Evolutionary conservation across 1,284 basidiomycete genomes (phyloP).

Genomic region (Sanghuangporus baumii): DNA sequence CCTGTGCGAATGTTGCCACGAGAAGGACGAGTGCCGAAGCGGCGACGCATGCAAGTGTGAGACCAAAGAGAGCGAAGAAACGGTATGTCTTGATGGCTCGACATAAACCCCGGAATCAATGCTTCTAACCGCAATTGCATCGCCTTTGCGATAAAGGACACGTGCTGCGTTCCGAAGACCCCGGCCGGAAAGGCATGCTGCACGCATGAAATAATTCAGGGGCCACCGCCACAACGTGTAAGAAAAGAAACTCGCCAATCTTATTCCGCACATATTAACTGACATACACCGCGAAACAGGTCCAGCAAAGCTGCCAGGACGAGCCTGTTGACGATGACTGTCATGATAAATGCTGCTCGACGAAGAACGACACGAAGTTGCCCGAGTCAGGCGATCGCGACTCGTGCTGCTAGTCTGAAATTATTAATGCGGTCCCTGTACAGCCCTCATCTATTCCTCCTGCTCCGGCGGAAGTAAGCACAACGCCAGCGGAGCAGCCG

Average conservation of each 20-base stretch:
- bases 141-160: not conserved
- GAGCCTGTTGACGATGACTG: not conserved
- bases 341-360: not conserved
- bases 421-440: not conserved
- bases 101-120: not conserved
- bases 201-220: conserved; percentile 6
- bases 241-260: not conserved
- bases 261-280: not conserved
- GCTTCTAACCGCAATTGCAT: not conserved
- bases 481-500: not conserved
- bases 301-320: not conserved
- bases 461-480: not conserved
- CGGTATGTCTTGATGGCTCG: conserved; percentile 1
- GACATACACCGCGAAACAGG: not conserved
- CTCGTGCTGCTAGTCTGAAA: not conserved
- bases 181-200: conserved; percentile 11
- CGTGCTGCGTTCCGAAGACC: conserved; percentile 13
- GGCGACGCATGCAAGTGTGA: conserved; percentile 13
- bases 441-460: not conserved
- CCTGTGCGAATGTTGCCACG: conserved; percentile 27
- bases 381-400: not conserved
- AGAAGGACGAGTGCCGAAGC: conserved; percentile 20
- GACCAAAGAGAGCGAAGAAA: not conserved
- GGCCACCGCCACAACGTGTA: conserved; percentile 1
- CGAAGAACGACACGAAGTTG: not conserved